These are phyloP conservation scores for Cercospora zeae-maydis DNA, from an alignment of 2,329 filamentous ascomycete genomes.

Conservation along the genomic window DNA sequence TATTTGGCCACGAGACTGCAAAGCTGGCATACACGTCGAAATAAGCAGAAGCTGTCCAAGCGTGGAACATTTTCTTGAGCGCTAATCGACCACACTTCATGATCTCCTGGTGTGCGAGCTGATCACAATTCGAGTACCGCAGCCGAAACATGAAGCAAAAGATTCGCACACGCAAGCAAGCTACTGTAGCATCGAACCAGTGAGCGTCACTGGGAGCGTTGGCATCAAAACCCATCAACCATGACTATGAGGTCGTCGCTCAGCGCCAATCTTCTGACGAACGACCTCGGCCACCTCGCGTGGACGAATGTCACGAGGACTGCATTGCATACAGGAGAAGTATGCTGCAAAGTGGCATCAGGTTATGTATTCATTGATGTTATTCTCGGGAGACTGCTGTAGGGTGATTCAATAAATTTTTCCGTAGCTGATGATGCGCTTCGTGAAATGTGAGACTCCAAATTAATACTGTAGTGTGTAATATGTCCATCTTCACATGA, in stretches of 20 bases:
- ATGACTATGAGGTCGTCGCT: neutral
- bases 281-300: neutral
- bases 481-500: neutral
- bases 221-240: neutral
- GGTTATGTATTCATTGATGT: neutral
- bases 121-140: neutral
- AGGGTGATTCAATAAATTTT: neutral
- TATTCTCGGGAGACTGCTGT: neutral
- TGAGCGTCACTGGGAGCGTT: neutral
- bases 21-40: neutral
- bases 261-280: neutral
- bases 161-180: neutral
- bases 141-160: neutral
- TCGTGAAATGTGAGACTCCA: neutral
- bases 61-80: neutral
- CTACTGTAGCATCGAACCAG: neutral
- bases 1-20: neutral
- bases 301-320: neutral
- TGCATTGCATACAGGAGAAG: neutral
- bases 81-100: neutral
- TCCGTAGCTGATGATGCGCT: neutral
- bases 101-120: too few relatives aligned
- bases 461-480: neutral
- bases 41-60: neutral
- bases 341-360: neutral